Conservation (phyloP, 208 protist species). For the Leishmania major region DNA sequence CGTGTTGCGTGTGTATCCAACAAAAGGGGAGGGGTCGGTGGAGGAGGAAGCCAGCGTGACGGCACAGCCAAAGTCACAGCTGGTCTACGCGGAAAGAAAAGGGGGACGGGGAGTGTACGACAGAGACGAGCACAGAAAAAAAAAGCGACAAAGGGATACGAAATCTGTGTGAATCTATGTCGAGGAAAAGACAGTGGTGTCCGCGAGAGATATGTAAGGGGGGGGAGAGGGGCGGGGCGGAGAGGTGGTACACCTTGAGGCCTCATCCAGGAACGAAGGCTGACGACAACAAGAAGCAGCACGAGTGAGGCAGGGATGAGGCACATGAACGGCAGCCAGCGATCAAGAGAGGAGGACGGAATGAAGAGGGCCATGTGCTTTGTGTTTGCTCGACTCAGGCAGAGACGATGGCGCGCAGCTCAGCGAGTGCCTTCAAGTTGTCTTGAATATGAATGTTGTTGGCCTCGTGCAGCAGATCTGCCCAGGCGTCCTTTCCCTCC, state of each 20-base stretch:
- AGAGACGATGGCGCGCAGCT: conserved; percentile 50
- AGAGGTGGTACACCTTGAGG: not conserved
- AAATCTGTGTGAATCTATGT: not conserved
- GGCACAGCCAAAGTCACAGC: not conserved
- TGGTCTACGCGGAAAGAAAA: not conserved
- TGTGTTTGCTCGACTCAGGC: not conserved
- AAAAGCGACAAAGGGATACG: not conserved
- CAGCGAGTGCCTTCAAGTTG: conserved; percentile 40
- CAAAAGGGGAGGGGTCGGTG: not conserved
- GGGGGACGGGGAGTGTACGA: not conserved
- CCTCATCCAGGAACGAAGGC: not conserved
- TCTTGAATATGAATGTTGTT: conserved; percentile 51
- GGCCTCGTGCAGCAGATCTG: conserved; percentile 71
- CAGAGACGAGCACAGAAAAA: not conserved
- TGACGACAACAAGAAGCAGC: not conserved
- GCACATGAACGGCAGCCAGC: not conserved
- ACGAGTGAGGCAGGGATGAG: not conserved
- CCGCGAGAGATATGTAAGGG: no score
- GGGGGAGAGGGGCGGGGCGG: not conserved
- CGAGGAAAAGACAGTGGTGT: not conserved
- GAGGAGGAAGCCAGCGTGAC: not conserved
- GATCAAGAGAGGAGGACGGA: not conserved
- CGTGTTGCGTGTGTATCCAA: not conserved
- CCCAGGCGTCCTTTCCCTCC: conserved; percentile 67
- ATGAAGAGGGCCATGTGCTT: not conserved